Percentiles rank a stretch among this genome's conserved stretches.
These are phyloP conservation scores for Dioscorea dumetorum DNA, from an alignment of 106 monocot species.

Conservation along the genomic window DNA sequence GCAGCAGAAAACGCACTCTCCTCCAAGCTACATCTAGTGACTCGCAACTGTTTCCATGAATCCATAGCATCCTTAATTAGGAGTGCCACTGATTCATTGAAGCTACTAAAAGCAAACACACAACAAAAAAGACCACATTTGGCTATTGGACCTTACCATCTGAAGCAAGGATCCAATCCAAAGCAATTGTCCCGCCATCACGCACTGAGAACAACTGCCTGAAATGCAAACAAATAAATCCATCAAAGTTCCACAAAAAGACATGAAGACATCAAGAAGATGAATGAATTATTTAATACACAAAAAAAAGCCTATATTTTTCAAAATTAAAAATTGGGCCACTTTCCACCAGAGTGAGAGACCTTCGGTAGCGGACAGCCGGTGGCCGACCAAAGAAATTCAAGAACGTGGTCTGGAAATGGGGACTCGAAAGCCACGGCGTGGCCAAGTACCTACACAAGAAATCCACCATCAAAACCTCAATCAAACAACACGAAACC, in stretches of 20 bases:
- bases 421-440: slow-evolving; percentile 86
- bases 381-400: slow-evolving; percentile 79
- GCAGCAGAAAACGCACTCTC: no score
- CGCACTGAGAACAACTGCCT: slow-evolving; percentile 54
- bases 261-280: no score
- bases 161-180: slow-evolving; percentile 82
- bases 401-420: slow-evolving; percentile 77
- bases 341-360: no score
- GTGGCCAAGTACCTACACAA: slow-evolving; percentile 69
- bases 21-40: no score
- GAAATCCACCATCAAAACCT: not conserved
- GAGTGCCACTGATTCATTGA: no score
- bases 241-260: no score
- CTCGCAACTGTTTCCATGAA: no score
- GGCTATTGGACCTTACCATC: slow-evolving; percentile 38
- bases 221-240: slow-evolving; percentile 1
- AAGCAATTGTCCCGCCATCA: slow-evolving; percentile 83
- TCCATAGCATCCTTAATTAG: no score
- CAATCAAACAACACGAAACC: not conserved
- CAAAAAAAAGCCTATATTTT: no score
- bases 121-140: not conserved
- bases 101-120: no score
- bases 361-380: slow-evolving; percentile 64
- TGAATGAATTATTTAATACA: no score
- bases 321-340: no score